Percentiles rank a stretch among this genome's conserved stretches.
Conservation (phyloP, 129 eudicot species). For the Apium graveolens region DNA sequence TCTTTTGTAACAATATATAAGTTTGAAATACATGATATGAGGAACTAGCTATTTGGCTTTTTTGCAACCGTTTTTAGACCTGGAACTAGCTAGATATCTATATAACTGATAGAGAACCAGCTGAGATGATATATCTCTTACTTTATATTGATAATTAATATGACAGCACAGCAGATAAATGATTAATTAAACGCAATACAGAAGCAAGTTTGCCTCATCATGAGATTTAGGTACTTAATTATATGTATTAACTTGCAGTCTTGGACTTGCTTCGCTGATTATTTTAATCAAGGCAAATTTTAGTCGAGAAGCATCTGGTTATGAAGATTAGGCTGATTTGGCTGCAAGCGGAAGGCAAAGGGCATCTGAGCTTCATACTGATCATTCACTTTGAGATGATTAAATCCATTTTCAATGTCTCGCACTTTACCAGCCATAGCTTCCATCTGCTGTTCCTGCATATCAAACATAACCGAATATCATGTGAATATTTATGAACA, state of each 20-base stretch:
- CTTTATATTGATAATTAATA: not conserved
- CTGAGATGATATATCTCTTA: too few species aligned
- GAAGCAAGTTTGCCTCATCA: not conserved
- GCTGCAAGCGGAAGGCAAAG: conserved; percentile 45
- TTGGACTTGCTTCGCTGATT: not conserved
- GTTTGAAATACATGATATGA: too few species aligned
- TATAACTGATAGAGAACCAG: too few species aligned
- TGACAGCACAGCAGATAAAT: not conserved
- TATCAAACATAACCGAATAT: not conserved
- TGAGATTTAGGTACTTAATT: not conserved
- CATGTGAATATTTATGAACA: not conserved
- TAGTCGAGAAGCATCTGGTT: conserved; percentile 15
- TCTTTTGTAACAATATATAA: too few species aligned
- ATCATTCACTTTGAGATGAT: conserved; percentile 14
- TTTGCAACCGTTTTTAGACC: too few species aligned
- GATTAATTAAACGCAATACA: not conserved
- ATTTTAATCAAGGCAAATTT: not conserved
- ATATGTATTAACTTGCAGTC: not conserved
- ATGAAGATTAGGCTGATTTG: conserved; percentile 52
- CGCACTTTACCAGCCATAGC: conserved; percentile 22
- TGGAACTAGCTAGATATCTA: too few species aligned
- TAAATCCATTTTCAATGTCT: conserved; percentile 7
- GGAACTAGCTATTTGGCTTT: too few species aligned
- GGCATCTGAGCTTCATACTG: conserved; percentile 39
- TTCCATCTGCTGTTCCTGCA: conserved; percentile 22